A percentile compares a stretch with the other conserved stretches of the same genome.
phyloP scores from a whole-genome alignment of 192 early-diverging fungal genomes.

The Linnemannia hyalina region DNA sequence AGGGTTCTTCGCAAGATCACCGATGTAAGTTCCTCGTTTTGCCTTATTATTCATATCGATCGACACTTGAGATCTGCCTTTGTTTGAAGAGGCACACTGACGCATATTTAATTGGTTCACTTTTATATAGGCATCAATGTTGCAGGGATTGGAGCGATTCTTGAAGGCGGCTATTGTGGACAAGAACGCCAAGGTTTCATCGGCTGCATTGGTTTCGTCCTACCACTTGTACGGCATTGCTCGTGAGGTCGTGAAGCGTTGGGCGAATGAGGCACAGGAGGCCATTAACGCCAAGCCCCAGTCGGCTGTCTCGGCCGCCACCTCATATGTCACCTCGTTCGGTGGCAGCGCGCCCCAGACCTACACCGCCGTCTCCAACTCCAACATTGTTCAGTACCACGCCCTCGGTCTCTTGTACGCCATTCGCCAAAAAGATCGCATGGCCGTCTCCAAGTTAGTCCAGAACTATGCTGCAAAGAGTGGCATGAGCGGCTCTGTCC shows the following conservation, averaged over 20 bases:
- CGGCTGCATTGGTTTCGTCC: constrained; percentile 92
- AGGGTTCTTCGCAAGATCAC: constrained; percentile 95
- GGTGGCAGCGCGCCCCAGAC: constrained; percentile 56
- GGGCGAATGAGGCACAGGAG: constrained; percentile 98
- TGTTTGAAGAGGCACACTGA: not conserved
- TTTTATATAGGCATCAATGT: constrained; percentile 82
- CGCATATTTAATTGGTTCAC: not conserved
- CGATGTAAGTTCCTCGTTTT: constrained; percentile 72
- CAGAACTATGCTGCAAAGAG: constrained; percentile 82
- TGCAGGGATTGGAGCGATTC: constrained; percentile 96
- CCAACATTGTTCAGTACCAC: constrained; percentile 97
- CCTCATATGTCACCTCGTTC: constrained; percentile 68
- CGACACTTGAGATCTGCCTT: not conserved
- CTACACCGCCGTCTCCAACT: constrained; percentile 67
- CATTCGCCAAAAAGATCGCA: constrained; percentile 96
- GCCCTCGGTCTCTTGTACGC: constrained; percentile 96
- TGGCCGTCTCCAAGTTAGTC: constrained; percentile 97
- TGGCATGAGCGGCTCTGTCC: constrained; percentile 60
- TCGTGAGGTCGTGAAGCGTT: constrained; percentile 94
- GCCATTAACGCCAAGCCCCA: constrained; percentile 86
- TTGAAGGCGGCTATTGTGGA: constrained; percentile 98
- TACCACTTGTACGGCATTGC: constrained; percentile 87
- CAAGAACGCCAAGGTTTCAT: constrained; percentile 89
- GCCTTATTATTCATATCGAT: no score
- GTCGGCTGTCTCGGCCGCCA: constrained; percentile 62